These are phyloP conservation scores for Hymenoscyphus scutula DNA, from an alignment of 2,329 filamentous ascomycete genomes.

Conservation along the genomic window DNA sequence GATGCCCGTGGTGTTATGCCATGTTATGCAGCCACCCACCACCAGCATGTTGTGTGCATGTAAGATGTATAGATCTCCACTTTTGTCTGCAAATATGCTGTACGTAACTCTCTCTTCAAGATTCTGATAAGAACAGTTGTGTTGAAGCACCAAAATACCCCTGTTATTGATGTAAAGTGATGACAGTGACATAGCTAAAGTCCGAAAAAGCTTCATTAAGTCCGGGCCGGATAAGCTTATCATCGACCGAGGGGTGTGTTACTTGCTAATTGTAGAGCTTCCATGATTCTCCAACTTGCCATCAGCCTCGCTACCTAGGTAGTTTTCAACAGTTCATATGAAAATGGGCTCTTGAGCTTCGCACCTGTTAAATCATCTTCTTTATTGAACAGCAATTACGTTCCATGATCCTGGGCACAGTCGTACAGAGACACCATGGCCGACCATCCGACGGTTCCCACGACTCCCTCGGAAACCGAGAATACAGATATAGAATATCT, in stretches of 20 bases:
- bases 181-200: neutral
- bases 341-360: neutral
- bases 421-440: neutral
- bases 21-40: too few relatives aligned
- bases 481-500: slow-evolving; percentile 37
- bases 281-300: neutral
- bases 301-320: neutral
- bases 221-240: slow-evolving; percentile 1
- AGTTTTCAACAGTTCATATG: neutral
- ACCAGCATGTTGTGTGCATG: too few relatives aligned
- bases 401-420: neutral
- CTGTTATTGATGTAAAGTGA: neutral
- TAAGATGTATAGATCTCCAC: too few relatives aligned
- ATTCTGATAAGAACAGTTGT: neutral
- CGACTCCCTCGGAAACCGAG: slow-evolving; percentile 15
- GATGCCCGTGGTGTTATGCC: too few relatives aligned
- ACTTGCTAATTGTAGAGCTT: neutral
- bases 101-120: too few relatives aligned
- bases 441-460: neutral
- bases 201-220: neutral
- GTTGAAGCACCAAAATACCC: neutral
- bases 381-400: neutral
- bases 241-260: neutral
- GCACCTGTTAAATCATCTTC: neutral
- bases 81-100: too few relatives aligned